These are phyloP conservation scores for Psilocybe mexicana DNA, from an alignment of 1,284 basidiomycete genomes.

Conservation along the genomic window DNA sequence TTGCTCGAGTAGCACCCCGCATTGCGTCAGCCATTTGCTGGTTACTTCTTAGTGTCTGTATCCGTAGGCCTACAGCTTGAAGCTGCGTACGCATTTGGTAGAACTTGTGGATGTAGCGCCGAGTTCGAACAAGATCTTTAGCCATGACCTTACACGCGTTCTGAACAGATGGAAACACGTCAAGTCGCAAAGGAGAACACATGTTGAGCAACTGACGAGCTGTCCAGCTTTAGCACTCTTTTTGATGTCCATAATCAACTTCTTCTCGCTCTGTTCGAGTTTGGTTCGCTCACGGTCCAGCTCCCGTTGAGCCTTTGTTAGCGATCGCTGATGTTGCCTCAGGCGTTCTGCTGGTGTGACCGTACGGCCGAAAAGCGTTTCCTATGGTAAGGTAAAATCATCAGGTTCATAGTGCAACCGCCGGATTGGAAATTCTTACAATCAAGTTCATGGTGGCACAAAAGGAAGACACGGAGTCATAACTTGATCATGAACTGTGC, in stretches of 20 bases:
- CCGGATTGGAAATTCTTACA: conserved; percentile 39
- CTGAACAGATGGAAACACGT: conserved; percentile 40
- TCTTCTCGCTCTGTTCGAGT: conserved; percentile 95
- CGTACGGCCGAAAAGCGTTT: conserved; percentile 91
- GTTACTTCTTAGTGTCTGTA: conserved; percentile 95
- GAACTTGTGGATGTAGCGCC: conserved; percentile 97
- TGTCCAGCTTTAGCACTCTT: conserved; percentile 95
- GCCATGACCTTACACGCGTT: conserved; percentile 99
- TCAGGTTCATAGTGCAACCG: conserved; percentile 13
- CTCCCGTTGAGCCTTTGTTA: conserved; percentile 96
- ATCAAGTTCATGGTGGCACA: conserved; percentile 68
- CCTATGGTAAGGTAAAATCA: conserved; percentile 47
- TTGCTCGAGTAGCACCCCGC: conserved; percentile 93
- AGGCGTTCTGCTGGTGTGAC: conserved; percentile 96
- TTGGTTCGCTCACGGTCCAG: conserved; percentile 94
- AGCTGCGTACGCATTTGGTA: conserved; percentile 99
- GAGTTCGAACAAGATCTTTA: conserved; percentile 95
- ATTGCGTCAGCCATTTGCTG: conserved; percentile 99
- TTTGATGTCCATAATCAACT: conserved; percentile 92
- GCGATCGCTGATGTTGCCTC: conserved; percentile 92
- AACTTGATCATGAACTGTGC: no score
- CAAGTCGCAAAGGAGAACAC: background rate
- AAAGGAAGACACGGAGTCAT: conserved; percentile 4
- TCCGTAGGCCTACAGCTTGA: conserved; percentile 93
- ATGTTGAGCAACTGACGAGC: conserved; percentile 62